Evolutionary conservation across 169 alveolate genomes (phyloP).

Genomic region (Perkinsus marinus): DNA sequence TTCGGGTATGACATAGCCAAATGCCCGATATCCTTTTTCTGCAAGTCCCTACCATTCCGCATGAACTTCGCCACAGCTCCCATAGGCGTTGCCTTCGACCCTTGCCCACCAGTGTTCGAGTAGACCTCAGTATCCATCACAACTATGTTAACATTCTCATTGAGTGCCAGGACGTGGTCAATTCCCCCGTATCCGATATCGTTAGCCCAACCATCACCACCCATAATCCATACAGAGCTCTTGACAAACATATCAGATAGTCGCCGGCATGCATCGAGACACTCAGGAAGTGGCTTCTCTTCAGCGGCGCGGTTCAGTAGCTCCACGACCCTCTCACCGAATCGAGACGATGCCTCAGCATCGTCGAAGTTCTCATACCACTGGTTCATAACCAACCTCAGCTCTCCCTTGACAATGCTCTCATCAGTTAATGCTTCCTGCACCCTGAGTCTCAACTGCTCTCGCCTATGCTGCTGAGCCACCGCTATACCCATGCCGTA

Average conservation of each 20-base stretch:
- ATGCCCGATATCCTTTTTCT: conserved; percentile 40
- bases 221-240: conserved; percentile 32
- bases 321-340: not conserved
- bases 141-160: conserved; percentile 25
- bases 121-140: conserved; percentile 44
- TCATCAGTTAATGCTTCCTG: not conserved
- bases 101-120: conserved; percentile 46
- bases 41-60: conserved; percentile 33
- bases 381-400: not conserved
- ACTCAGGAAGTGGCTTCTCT: conserved; percentile 5
- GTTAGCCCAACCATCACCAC: conserved; percentile 54
- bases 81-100: conserved; percentile 43
- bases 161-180: conserved; percentile 31
- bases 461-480: conserved; percentile 7
- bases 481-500: conserved; percentile 45
- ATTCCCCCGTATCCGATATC: conserved; percentile 46
- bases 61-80: conserved; percentile 47
- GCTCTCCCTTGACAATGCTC: not conserved
- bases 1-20: conserved; percentile 43
- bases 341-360: not conserved
- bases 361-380: not conserved
- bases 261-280: conserved; percentile 8
- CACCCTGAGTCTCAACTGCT: not conserved
- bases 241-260: conserved; percentile 22
- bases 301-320: conserved; percentile 8